Evolutionary conservation across 768 basidiomycete genomes (phyloP).

Genomic region (Mycena indigotica): DNA sequence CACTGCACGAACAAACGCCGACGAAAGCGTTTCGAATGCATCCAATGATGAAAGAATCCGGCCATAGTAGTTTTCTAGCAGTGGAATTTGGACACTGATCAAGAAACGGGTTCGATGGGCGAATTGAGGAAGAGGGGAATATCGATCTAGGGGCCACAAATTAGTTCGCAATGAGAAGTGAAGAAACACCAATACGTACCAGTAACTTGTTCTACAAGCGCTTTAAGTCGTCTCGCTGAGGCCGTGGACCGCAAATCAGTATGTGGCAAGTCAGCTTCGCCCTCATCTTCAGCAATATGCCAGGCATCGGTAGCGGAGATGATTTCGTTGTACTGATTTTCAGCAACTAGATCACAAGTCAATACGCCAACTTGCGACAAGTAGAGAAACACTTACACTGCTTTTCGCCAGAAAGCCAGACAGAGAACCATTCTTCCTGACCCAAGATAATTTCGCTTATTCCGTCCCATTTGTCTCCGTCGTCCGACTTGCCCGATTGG

Average conservation of each 20-base stretch:
- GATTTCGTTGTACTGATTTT: conserved; percentile 84
- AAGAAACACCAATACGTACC: conserved; percentile 46
- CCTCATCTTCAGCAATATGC: conserved; percentile 72
- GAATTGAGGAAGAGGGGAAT: conserved; percentile 80
- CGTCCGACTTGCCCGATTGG: conserved; percentile 20
- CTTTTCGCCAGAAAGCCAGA: conserved; percentile 89
- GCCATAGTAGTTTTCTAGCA: conserved; percentile 74
- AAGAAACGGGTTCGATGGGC: conserved; percentile 83
- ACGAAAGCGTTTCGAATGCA: conserved; percentile 91
- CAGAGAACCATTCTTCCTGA: conserved; percentile 84
- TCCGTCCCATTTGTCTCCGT: conserved; percentile 62
- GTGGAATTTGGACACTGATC: conserved; percentile 78
- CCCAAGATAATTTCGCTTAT: conserved; percentile 81
- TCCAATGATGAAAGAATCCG: conserved; percentile 86
- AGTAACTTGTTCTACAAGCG: conserved; percentile 89
- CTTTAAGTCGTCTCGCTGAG: conserved; percentile 81
- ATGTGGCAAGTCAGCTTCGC: conserved; percentile 44
- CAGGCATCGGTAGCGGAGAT: conserved; percentile 84
- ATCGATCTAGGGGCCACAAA: conserved; percentile 65
- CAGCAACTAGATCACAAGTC: conserved; percentile 60
- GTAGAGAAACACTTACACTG: conserved; percentile 61
- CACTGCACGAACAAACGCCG: conserved; percentile 84
- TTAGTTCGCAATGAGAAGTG: neutral
- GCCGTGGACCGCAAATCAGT: conserved; percentile 68
- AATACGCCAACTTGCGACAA: conserved; percentile 14